phyloP scores from a whole-genome alignment of 2,329 filamentous ascomycete genomes.

The Pseudocercospora fuligena region DNA sequence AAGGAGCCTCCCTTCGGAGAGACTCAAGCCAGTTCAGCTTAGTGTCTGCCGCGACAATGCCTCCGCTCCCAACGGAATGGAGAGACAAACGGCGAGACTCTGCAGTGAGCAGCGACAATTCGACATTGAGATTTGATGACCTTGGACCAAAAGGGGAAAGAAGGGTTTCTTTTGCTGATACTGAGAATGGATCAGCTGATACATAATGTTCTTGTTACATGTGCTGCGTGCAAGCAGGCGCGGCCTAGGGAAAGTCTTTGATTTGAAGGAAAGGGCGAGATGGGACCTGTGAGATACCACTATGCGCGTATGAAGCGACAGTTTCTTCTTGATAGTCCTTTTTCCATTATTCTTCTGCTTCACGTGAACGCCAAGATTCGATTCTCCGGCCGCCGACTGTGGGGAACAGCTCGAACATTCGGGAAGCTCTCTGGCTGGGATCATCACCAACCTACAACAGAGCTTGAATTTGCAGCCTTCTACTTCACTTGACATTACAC shows the following conservation, averaged over 20 bases:
- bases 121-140: neutral
- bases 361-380: neutral
- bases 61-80: neutral
- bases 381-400: neutral
- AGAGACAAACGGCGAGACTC: neutral
- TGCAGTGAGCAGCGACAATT: slow-evolving; percentile 6
- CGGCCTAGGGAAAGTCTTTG: slow-evolving; percentile 1
- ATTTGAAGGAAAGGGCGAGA: neutral
- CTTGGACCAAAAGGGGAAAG: neutral
- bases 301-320: neutral
- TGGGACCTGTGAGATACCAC: slow-evolving; percentile 5
- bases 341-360: neutral
- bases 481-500: neutral
- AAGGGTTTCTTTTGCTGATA: slow-evolving; percentile 2
- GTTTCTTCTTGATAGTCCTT: neutral
- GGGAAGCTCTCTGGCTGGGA: neutral
- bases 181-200: neutral
- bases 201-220: slow-evolving; percentile 7
- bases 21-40: neutral
- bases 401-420: neutral
- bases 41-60: neutral
- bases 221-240: slow-evolving; percentile 7
- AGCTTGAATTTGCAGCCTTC: neutral
- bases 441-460: neutral
- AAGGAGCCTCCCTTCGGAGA: neutral